Evolutionary conservation across 2,329 filamentous ascomycete genomes (phyloP).

Genomic region (Leptographium flavum): DNA sequence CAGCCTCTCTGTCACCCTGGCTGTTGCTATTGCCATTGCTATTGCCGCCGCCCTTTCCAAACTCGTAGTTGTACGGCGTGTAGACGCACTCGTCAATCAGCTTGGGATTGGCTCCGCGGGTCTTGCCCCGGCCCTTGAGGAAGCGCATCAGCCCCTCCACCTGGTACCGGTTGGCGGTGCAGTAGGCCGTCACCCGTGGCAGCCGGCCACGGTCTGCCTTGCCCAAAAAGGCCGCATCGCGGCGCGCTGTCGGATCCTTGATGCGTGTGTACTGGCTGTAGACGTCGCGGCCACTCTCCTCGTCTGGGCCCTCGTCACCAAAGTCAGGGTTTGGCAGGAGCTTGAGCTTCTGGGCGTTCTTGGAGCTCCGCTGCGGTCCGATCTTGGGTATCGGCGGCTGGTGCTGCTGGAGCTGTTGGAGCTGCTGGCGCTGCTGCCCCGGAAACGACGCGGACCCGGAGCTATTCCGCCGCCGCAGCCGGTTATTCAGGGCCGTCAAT

Average conservation of each 20-base stretch:
- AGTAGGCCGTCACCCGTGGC: conserved; percentile 90
- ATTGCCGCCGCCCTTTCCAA: conserved; percentile 13
- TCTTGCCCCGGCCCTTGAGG: conserved; percentile 69
- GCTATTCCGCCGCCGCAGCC: conserved; percentile 74
- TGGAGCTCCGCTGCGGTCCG: conserved; percentile 85
- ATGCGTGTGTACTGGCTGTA: conserved; percentile 97
- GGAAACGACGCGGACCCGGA: conserved; percentile 34
- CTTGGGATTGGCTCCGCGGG: conserved; percentile 71
- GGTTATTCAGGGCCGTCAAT: conserved; percentile 73
- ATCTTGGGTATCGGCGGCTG: conserved; percentile 47
- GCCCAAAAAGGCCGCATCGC: conserved; percentile 81
- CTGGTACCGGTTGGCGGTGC: conserved; percentile 82
- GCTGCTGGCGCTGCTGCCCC: neutral
- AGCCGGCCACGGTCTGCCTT: conserved; percentile 83
- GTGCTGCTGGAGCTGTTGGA: conserved; percentile 1
- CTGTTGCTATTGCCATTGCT: conserved; percentile 5
- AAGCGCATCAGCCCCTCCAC: conserved; percentile 83
- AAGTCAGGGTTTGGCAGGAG: conserved; percentile 84
- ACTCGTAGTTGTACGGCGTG: conserved; percentile 68
- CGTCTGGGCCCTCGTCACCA: conserved; percentile 61
- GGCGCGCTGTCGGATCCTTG: conserved; percentile 84
- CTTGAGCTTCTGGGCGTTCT: conserved; percentile 93
- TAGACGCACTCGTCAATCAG: conserved; percentile 97
- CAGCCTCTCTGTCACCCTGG: neutral
- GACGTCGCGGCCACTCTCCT: conserved; percentile 86